Evolutionary conservation across 176 grass and related monocot genomes (phyloP), one percentile per base, ranked within the genome.

Genomic region (Elymus sibiricus): DNA sequence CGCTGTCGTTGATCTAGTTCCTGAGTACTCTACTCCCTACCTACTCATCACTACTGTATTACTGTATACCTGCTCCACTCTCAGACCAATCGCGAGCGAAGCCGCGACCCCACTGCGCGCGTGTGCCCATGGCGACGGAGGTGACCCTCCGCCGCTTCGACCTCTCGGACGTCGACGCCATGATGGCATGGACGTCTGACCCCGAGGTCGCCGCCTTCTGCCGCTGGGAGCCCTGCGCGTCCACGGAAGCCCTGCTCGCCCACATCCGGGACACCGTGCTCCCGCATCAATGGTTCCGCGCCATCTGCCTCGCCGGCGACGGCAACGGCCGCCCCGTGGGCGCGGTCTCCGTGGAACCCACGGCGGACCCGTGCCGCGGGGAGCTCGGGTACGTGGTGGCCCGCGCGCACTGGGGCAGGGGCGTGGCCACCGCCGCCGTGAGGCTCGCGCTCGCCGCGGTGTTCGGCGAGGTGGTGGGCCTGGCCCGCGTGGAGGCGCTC

Each of bases 381-480:
- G 96, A 98, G 88, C 77, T 95, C 28, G 96, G 91, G 1, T 98
- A 98, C 79, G 84, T 92, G 67, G 26, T 98, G 83, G 95, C 89
- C 2, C 76, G 87, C 6, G 61, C 72, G 61, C 66, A 92, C 83
- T 98, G 93, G 95, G 95, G 95, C 21, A 78, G 11, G 13, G 95
- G 93, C 47, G 82, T 95, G 17, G 90, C 79, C 15, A 92, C 95
- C 16, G 85, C 84, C 55, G 91, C 91, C 31, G 90, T 89, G 88
- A 67, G 24, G 64, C 25, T 56, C 34, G 90, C 82, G 47, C 29
- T 95, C 13, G 25, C 35, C 19, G 22, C n/a, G 4, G 83, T 65
- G 15, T 91, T 98, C 86, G 22, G 14, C 4, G 88, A 90, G 29
- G 42, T 89, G 27, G 32, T 81, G 2, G 91, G 86, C 2, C 72